Evolutionary conservation across 129 eudicot genomes (phyloP), one percentile per base, ranked within the genome.

Genomic region (Saussurea involucrata): DNA sequence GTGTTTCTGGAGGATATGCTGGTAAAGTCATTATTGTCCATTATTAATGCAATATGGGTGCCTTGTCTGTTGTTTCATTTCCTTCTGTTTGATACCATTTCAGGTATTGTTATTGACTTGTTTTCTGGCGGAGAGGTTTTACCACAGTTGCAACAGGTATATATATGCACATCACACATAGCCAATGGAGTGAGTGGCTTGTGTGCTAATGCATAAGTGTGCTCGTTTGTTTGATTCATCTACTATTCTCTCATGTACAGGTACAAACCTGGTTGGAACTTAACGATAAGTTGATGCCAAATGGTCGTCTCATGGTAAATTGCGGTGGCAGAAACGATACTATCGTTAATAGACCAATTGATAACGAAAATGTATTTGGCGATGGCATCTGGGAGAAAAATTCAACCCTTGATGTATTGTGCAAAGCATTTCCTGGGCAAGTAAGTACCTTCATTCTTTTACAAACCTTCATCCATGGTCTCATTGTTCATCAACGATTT

Each of bases 251-350:
- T 66, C 63, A 22, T 49, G 49, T 37, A 72, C 85, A 92, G 97
- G 87, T 87, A 61, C 69, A 76, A 75, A 92, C 91, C 55, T 95
- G 99, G 97, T 78, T 89, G 76, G 78, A 82, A 24, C 71, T 95
- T 28, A 65, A 77, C n/a, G 76, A 85, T 31, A 95, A 84, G 44
- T 81, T 92, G 79, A 95, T 89, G 99, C 90, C 97, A 29, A 85
- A 85, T 66, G 97, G 99, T 20, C 93, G 97, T 10, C 22, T 95
- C 33, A 95, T 95, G 91, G 92, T 95, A 78, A 95, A 95, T 82
- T 95, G 99, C 83, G 99, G 95, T 66, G 95, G 85, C 25, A 70
- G 78, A 18, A 65, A 42, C 53, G 40, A 27, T 64, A 57, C 18
- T 34, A 24, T 55, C 24, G 18, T 21, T 79, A 58, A 64, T 66